Evolutionary conservation across 2,329 filamentous ascomycete genomes (phyloP).

Genomic region (Microcyclospora pomicola): DNA sequence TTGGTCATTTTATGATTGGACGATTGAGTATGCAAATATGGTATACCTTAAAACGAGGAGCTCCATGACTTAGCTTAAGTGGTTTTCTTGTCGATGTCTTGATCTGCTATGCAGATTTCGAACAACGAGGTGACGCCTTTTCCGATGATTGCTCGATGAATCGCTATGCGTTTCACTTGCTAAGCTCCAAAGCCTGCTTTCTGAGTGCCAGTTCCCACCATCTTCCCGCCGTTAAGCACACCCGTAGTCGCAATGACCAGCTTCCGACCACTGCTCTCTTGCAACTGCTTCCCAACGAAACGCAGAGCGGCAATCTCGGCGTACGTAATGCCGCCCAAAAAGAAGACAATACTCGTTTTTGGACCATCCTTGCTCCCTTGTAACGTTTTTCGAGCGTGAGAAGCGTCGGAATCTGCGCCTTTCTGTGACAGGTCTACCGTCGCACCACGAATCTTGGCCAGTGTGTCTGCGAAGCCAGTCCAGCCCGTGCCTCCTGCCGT

Average conservation of each 20-base stretch:
- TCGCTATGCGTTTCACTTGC: background rate
- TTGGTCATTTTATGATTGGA: too few species aligned
- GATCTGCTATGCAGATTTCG: too few species aligned
- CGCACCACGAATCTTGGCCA: slow-evolving; percentile 73
- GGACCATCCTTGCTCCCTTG: slow-evolving; percentile 47
- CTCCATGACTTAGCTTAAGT: too few species aligned
- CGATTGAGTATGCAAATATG: too few species aligned
- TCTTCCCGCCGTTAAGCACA: slow-evolving; percentile 74
- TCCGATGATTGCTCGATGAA: background rate
- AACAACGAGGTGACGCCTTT: background rate
- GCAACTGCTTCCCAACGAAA: slow-evolving; percentile 64
- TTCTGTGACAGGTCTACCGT: slow-evolving; percentile 89
- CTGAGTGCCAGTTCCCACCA: slow-evolving; percentile 55
- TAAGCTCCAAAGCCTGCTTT: slow-evolving; percentile 14
- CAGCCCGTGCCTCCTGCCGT: slow-evolving; percentile 56
- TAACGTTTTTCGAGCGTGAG: slow-evolving; percentile 61
- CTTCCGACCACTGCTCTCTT: slow-evolving; percentile 54
- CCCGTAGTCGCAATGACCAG: slow-evolving; percentile 89
- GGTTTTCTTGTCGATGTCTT: too few species aligned
- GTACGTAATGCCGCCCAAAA: slow-evolving; percentile 91
- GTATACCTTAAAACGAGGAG: too few species aligned
- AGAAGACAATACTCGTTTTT: slow-evolving; percentile 91
- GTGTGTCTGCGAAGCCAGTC: slow-evolving; percentile 83
- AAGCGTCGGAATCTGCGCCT: slow-evolving; percentile 82
- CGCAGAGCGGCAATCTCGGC: slow-evolving; percentile 89